Evolutionary conservation across 2,329 filamentous ascomycete genomes (phyloP).

Genomic region (Xylariaceae sp.): DNA sequence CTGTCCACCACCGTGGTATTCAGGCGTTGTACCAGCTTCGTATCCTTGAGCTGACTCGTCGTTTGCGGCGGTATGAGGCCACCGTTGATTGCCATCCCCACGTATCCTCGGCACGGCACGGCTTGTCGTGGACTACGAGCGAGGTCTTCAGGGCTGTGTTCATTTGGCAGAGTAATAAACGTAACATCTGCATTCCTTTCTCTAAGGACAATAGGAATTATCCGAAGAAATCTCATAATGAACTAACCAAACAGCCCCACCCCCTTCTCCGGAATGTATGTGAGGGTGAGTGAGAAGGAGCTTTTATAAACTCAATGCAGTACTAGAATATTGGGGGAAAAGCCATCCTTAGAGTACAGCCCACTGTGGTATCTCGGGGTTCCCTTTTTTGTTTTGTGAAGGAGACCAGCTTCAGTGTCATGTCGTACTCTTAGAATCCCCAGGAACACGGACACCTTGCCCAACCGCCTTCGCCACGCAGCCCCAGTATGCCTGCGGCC

Average conservation of each 20-base stretch:
- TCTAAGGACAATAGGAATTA: too few species aligned
- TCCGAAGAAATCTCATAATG: not conserved
- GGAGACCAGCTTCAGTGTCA: not conserved
- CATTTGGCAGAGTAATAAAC: too few species aligned
- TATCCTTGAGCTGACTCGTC: too few species aligned
- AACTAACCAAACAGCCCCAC: not conserved
- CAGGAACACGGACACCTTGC: conserved; percentile 22
- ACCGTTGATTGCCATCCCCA: too few species aligned
- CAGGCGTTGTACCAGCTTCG: too few species aligned
- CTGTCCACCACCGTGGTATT: too few species aligned
- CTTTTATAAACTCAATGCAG: not conserved
- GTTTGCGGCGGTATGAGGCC: too few species aligned
- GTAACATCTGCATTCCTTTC: too few species aligned
- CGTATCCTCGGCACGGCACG: too few species aligned
- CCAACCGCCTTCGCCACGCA: conserved; percentile 51
- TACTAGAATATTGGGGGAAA: not conserved
- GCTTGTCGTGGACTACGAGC: too few species aligned
- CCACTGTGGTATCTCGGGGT: not conserved
- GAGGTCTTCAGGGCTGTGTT: too few species aligned
- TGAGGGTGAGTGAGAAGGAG: not conserved
- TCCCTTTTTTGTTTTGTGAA: not conserved
- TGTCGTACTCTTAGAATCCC: conserved; percentile 4
- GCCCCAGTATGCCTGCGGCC: conserved; percentile 58
- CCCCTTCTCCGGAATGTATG: not conserved
- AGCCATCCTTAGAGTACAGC: not conserved